Conservation (phyloP, 148 eudicot species). For the Persicaria tinctoria region DNA sequence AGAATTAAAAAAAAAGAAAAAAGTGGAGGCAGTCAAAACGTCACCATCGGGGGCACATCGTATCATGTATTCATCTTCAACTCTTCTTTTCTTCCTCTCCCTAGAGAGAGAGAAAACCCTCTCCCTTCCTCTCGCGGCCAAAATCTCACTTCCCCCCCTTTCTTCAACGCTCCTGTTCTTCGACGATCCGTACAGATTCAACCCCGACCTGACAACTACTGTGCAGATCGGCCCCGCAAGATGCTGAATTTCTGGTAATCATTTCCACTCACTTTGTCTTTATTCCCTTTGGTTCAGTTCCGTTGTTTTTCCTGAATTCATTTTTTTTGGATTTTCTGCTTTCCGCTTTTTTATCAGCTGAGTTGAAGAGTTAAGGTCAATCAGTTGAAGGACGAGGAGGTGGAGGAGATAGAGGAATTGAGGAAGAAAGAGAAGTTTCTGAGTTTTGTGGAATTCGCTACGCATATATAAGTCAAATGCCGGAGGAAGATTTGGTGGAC, state of each 20-base stretch:
- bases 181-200: constrained; percentile 3
- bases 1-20: not conserved
- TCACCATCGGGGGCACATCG: constrained; percentile 9
- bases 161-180: not conserved
- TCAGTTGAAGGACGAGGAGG: not conserved
- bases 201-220: not conserved
- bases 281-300: not conserved
- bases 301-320: not conserved
- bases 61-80: constrained; percentile 7
- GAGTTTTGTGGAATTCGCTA: not conserved
- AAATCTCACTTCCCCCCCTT: not conserved
- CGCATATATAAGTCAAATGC: constrained; percentile 29
- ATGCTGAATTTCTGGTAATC: constrained; percentile 1
- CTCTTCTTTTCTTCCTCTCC: constrained; percentile 7
- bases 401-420: not conserved
- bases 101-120: constrained; percentile 5
- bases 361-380: constrained; percentile 2
- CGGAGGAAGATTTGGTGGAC: constrained; percentile 68
- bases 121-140: constrained; percentile 5
- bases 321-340: not conserved
- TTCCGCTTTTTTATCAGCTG: not conserved
- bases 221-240: constrained; percentile 6
- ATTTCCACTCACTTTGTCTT: not conserved
- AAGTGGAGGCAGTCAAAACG: constrained; percentile 9
- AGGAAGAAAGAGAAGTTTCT: not conserved